Base-by-base conservation (phyloP, 805 yeast genomes). In the Kodamaea kaohsiungensis region DNA sequence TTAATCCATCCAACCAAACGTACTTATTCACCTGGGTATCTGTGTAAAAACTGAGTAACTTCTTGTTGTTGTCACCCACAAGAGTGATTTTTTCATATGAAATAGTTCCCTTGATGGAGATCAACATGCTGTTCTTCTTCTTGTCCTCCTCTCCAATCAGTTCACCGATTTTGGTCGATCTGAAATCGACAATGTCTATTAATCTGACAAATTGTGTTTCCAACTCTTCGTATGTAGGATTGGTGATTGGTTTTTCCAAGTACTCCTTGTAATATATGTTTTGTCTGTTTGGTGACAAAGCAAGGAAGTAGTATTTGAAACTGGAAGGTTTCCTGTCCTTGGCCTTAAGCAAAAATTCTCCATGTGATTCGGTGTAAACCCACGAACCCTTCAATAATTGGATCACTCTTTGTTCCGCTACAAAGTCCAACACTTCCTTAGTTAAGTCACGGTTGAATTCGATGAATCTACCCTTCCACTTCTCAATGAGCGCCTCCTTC, bases 1-100 rank as follows among this genome's bases (percentile, higher is more conserved):
- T 83, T 52, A 89, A 67, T 0, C 96, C 96, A 69, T 90, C 96
- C 37, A 87, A 71, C 96, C 96, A 90, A 7, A 85, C 81, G 52
- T 81, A 82, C 43, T 87, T 83, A 48, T 83, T 79, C 48, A 86
- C 89, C 58, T 81, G 80, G 1, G 89, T 86, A 55, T 88, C 92
- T 12, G 89, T 81, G 64, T 79, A 89, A 61, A 89, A 86, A n/a
- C 77, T 67, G 53, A 89, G 75, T 9, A 84, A 59, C 16, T 71
- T 63, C 43, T 77, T 76, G 37, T 70, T 70, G 64, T 60, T 77
- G 63, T 59, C 76, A 16, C 74, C 83, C 10, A 77, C 56, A 16
- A 87, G 65, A 0, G 82, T 72, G 50, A 87, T 83, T 61, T 79
- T 84, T 49, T 83, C 85, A 60, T 83, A 83, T 16, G 79, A 61